Base-by-base conservation (phyloP, 805 yeast species). In the Deakozyma indianensis region DNA sequence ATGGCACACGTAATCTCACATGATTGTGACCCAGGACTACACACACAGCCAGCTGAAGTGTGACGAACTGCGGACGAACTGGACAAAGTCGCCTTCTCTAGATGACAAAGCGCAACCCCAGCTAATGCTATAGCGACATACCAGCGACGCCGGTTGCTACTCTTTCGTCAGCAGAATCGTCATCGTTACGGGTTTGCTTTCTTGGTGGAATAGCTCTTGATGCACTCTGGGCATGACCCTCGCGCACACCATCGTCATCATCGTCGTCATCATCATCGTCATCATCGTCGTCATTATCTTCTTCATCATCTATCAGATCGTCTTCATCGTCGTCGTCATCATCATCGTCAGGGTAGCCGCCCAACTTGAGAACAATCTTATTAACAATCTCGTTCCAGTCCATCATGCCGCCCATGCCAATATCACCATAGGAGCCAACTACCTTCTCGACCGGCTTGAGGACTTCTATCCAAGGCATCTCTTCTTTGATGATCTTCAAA, bases 371-470 rank as follows among this genome's bases (percentile, higher is more conserved):
- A 20, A 83, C 94, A 43, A 85, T 71, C 54, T 78, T 77, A 58
- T 87, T 94, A 18, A 87, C 95, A 54, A 92, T 81, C 60, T 88
- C 96, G 60, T 85, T 83, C 77, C 94, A 86, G 55, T 92, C 97
- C 80, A 88, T 82, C 97, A 92, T 92, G 45, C 98, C 97, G 43
- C 98, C 97, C 86, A 92, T 83, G n/a, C 97, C 97, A 48, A 92
- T 87, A 55, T 90, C 97, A 50, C 98, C 97, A 66, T 88, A 86
- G 38, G 85, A 75, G 47, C 94, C 86, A 57, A 83, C 78, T 3
- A 90, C 95, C 62, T 90, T 90, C 62, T 90, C 98, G 22, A 87
- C 86, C 0, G 98, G 98, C 60, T 80, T 82, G 58, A 92, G 71
- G n/a, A 90, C 77, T 52, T 86, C 94, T 50, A 90, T 80, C 90